Base-by-base conservation (phyloP, 2,329 filamentous ascomycete species). In the Nothophaeocryptopus gaeumannii region DNA sequence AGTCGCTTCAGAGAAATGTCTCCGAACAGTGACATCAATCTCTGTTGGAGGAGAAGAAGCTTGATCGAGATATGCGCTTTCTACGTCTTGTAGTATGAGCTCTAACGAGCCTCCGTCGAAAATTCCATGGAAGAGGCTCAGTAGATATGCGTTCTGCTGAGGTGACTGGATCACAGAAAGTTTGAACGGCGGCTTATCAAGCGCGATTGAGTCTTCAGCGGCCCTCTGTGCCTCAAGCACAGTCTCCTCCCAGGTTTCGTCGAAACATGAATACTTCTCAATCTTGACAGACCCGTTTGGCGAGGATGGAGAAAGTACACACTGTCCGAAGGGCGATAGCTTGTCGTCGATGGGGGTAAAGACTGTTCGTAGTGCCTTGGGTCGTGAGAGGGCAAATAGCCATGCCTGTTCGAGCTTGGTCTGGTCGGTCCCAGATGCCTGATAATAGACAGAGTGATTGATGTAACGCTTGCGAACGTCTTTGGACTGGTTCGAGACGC, bases 361-460 rank as follows among this genome's bases (percentile, higher is more conserved):
- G 7, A 46, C 39, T 9, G 42, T 43, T 15, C 51, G 51, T 5
- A 50, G 36, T 9, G 34, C 43, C 26, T 49, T 42, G 2, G 41
- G 35, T 34, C 41, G 33, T 14, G n/a, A 29, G 4, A 53, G 46
- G 2, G 42, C 39, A 1, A 34, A 35, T 8, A 29, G 41, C 42
- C 46, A 44, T 37, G 46, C 46, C 12, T 38, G 11, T 34, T 41
- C 41, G 1, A 53, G 41, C 39, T 41, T 38, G 1, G 2, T n/a
- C 14, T 29, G 5, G 31, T 46, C 42, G 2, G 37, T 32, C 11
- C n/a, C 37, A n/a, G 36, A 5, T 7, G 36, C 14, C 8, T 42
- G 46, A 84, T 86, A 5, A 80, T 66, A 52, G 91, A 80, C 0
- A 77, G 75, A 15, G 77, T 75, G 67, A 89, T 45, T 60, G 33